Percentiles rank a stretch among this genome's conserved stretches.
Conservation (phyloP, 2,329 filamentous ascomycete species). For the Albophoma yamanashiensis region DNA sequence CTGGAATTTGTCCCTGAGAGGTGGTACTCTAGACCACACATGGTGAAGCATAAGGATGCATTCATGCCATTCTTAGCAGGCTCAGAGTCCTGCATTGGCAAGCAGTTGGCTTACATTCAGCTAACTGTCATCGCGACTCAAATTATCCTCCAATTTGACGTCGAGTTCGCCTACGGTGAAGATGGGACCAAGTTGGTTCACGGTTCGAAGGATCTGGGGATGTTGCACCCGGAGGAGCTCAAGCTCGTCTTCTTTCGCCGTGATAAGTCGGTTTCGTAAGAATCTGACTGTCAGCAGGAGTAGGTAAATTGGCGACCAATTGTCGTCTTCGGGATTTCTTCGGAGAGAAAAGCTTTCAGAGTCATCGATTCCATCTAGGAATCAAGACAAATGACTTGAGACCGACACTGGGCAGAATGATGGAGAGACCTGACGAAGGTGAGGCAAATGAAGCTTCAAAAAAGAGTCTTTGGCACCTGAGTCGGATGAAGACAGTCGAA, state of each 20-base stretch:
- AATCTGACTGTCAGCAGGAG: too few relatives aligned
- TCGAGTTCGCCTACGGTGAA: not conserved
- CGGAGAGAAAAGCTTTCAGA: too few relatives aligned
- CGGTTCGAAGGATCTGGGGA: not conserved
- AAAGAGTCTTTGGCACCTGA: too few relatives aligned
- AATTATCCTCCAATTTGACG: not conserved
- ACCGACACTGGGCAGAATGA: too few relatives aligned
- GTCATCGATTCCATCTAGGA: too few relatives aligned
- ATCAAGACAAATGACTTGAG: too few relatives aligned
- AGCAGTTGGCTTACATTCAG: not conserved
- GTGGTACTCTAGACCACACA: not conserved
- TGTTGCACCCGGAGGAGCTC: not conserved
- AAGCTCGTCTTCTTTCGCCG: not conserved
- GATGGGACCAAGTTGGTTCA: not conserved
- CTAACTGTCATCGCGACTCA: not conserved
- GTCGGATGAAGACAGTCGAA: too few relatives aligned
- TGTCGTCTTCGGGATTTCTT: too few relatives aligned
- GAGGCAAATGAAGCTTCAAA: too few relatives aligned
- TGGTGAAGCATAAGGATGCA: constrained; percentile 1
- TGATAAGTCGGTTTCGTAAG: not conserved
- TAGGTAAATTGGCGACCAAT: too few relatives aligned
- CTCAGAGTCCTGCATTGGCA: constrained; percentile 1
- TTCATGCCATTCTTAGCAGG: constrained; percentile 1
- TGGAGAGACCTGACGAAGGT: too few relatives aligned
- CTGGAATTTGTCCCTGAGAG: not conserved